These are phyloP conservation scores for Akanthomyces muscarius DNA, from an alignment of 2,329 filamentous ascomycete genomes.

Conservation along the genomic window DNA sequence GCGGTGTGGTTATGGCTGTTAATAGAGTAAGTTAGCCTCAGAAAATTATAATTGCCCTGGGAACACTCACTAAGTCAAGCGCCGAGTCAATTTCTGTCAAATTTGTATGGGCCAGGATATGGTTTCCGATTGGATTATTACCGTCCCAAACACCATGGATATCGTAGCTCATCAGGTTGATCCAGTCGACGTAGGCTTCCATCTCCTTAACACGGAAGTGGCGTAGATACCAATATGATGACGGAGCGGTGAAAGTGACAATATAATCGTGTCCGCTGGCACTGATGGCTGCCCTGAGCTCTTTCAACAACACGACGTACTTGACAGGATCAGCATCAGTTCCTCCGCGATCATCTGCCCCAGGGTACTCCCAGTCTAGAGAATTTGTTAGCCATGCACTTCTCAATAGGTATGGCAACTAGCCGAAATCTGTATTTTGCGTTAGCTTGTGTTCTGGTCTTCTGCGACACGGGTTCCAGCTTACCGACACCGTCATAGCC, in stretches of 20 bases:
- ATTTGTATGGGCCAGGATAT: not conserved
- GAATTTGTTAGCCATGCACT: too few relatives aligned
- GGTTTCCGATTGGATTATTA: not conserved
- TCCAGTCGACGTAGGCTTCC: conserved; percentile 25
- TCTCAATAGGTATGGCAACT: too few relatives aligned
- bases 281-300: not conserved
- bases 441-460: too few relatives aligned
- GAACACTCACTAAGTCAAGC: not conserved
- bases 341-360: too few relatives aligned
- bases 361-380: too few relatives aligned
- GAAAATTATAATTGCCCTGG: too few relatives aligned
- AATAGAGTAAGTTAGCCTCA: too few relatives aligned
- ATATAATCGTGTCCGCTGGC: not conserved
- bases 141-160: not conserved
- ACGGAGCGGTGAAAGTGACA: conserved; percentile 19
- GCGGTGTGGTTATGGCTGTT: too few relatives aligned
- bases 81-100: not conserved
- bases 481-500: too few relatives aligned
- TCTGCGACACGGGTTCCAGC: too few relatives aligned
- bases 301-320: not conserved
- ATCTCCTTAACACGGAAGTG: conserved; percentile 18
- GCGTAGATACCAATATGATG: conserved; percentile 21
- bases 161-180: conserved; percentile 31
- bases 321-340: not conserved
- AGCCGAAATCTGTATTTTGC: too few relatives aligned